Evolutionary conservation across 176 grass and related monocot species (phyloP).

Genomic region (Otatea glauca): DNA sequence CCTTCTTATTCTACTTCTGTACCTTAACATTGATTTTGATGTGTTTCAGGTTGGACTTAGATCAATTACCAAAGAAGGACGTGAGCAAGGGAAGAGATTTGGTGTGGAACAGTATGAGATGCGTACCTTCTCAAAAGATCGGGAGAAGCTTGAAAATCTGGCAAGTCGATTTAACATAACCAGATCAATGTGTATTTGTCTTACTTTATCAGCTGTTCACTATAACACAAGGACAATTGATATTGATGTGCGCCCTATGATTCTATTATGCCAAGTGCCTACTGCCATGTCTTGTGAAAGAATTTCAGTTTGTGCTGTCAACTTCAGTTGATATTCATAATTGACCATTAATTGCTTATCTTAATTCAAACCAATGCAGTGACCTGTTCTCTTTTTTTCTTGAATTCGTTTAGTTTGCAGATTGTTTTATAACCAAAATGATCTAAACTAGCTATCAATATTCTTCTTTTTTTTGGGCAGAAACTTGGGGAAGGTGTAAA

Average conservation of each 20-base stretch:
- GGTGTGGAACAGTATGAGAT: constrained; percentile 96
- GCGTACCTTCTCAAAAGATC: constrained; percentile 85
- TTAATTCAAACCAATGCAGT: background rate
- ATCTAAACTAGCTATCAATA: background rate
- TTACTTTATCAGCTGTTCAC: background rate
- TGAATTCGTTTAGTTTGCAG: background rate
- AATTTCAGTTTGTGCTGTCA: constrained; percentile 8
- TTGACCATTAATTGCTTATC: background rate
- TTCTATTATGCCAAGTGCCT: background rate
- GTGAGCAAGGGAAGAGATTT: constrained; percentile 94
- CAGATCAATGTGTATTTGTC: background rate
- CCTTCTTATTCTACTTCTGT: background rate
- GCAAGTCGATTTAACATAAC: constrained; percentile 37
- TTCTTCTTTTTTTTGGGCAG: constrained; percentile 38
- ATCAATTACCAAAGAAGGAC: constrained; percentile 94
- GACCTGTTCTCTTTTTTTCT: background rate
- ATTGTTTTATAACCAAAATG: constrained; percentile 4
- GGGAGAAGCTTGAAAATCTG: constrained; percentile 84
- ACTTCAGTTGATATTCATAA: background rate
- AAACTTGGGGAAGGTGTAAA: constrained; percentile 97
- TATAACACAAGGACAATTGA: background rate
- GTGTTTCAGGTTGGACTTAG: constrained; percentile 77
- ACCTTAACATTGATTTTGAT: constrained; percentile 13
- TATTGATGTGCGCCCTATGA: background rate
- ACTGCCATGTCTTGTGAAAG: background rate